Evolutionary conservation across 108 stramenopile species (phyloP).

Genomic region (Fragilaria crotonensis): DNA sequence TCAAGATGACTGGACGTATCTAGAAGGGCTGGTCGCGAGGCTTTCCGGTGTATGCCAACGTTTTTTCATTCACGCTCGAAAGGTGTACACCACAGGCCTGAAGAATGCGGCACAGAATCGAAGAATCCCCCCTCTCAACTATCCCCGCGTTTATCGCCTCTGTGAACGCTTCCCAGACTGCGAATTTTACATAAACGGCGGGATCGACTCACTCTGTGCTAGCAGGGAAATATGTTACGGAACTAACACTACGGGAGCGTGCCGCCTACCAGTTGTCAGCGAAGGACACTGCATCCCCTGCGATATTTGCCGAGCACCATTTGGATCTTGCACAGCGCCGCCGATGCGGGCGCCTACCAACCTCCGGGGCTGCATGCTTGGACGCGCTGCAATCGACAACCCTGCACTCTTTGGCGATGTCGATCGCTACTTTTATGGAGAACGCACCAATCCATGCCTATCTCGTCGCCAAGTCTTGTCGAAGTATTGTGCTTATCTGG

Average conservation of each 20-base stretch:
- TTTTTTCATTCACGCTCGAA: slow-evolving; percentile 67
- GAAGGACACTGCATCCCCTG: slow-evolving; percentile 1
- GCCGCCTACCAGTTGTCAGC: slow-evolving; percentile 5
- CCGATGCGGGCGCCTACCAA: slow-evolving; percentile 42
- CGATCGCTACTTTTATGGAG: slow-evolving; percentile 70
- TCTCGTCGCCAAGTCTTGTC: slow-evolving; percentile 58
- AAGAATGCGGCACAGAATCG: slow-evolving; percentile 53
- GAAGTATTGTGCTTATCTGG: slow-evolving; percentile 52
- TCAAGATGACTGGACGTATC: slow-evolving; percentile 37
- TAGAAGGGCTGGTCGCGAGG: slow-evolving; percentile 27
- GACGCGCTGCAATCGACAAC: slow-evolving; percentile 64
- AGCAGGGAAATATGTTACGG: too few relatives aligned
- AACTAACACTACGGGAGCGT: slow-evolving; percentile 29
- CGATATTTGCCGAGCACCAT: neutral
- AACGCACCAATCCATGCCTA: slow-evolving; percentile 48
- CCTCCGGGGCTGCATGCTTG: slow-evolving; percentile 60
- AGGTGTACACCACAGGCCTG: slow-evolving; percentile 42
- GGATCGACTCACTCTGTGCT: slow-evolving; percentile 26
- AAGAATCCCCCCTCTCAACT: slow-evolving; percentile 67
- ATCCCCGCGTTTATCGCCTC: slow-evolving; percentile 51
- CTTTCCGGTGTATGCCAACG: slow-evolving; percentile 30
- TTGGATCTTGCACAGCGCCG: slow-evolving; percentile 58
- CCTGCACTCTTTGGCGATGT: slow-evolving; percentile 55
- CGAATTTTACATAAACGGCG: slow-evolving; percentile 69
- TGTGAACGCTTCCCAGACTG: slow-evolving; percentile 59